Evolutionary conservation across 176 grass and related monocot genomes (phyloP).

Genomic region (Triticum turgidum): DNA sequence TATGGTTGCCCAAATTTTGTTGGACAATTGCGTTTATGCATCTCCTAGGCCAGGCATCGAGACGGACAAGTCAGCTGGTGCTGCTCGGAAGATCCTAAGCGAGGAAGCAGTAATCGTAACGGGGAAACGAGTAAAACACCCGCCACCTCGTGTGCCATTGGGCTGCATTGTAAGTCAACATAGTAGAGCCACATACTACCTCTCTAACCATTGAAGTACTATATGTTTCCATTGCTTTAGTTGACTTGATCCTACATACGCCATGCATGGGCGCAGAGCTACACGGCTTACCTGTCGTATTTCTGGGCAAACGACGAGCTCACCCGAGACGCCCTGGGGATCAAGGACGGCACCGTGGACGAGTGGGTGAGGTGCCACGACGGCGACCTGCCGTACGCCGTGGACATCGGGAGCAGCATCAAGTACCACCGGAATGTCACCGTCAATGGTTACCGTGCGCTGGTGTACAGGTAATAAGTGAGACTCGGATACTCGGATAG

Average conservation of each 20-base stretch:
- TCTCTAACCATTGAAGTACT: neutral
- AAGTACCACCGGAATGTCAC: constrained; percentile 46
- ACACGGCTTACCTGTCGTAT: constrained; percentile 45
- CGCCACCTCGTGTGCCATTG: constrained; percentile 28
- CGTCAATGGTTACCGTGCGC: constrained; percentile 35
- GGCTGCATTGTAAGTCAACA: constrained; percentile 38
- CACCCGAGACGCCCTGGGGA: constrained; percentile 36
- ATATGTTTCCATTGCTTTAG: neutral
- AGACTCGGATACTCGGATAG: neutral
- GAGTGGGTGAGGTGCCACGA: constrained; percentile 48
- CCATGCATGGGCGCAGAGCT: constrained; percentile 12
- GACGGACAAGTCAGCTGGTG: neutral
- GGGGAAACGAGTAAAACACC: neutral
- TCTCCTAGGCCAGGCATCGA: constrained; percentile 10
- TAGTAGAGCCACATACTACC: neutral
- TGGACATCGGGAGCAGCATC: constrained; percentile 5
- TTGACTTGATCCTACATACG: neutral
- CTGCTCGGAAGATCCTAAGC: constrained; percentile 20
- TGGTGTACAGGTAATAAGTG: constrained; percentile 33
- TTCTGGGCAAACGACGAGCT: constrained; percentile 48
- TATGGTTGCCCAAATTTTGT: neutral
- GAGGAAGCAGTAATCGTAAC: neutral
- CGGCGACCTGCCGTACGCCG: constrained; percentile 12
- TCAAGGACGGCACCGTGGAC: constrained; percentile 43
- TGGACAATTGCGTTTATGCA: constrained; percentile 25